A percentile compares a stretch with the other conserved stretches of the same genome.
Conservation (phyloP, 768 basidiomycete species). For the Naganishia vaughanmartiniae region DNA sequence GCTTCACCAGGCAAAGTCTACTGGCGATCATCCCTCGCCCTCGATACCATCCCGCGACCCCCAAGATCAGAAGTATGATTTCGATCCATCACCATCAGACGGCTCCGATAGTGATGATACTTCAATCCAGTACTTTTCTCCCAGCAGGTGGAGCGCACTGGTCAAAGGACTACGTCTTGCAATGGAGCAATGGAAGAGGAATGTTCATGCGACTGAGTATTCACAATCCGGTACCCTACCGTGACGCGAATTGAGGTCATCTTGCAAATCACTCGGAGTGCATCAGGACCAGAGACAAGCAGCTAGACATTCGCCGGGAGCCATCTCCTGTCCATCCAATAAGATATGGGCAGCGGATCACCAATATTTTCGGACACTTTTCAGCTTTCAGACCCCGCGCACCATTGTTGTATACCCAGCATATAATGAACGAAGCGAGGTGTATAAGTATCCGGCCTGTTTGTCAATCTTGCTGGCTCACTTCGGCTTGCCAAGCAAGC, state of each 20-base stretch:
- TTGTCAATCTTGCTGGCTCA: too few relatives aligned
- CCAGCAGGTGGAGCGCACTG: neutral
- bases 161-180: slow-evolving; percentile 1
- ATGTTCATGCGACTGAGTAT: neutral
- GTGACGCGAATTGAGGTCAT: too few relatives aligned
- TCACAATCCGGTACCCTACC: neutral
- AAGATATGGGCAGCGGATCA: neutral
- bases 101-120: neutral
- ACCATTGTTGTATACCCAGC: too few relatives aligned
- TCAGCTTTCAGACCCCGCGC: neutral
- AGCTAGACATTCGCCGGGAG: too few relatives aligned
- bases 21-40: neutral
- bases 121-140: neutral
- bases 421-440: too few relatives aligned
- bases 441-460: too few relatives aligned
- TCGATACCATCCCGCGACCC: neutral
- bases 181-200: slow-evolving; percentile 20
- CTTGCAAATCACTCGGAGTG: too few relatives aligned
- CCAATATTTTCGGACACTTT: too few relatives aligned
- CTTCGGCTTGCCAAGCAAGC: too few relatives aligned
- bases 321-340: too few relatives aligned
- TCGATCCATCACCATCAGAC: neutral
- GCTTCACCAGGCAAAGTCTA: neutral
- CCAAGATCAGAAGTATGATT: too few relatives aligned
- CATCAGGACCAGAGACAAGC: too few relatives aligned